Conservation (phyloP, 202 grass and related monocot species). For the Setaria viridis region DNA sequence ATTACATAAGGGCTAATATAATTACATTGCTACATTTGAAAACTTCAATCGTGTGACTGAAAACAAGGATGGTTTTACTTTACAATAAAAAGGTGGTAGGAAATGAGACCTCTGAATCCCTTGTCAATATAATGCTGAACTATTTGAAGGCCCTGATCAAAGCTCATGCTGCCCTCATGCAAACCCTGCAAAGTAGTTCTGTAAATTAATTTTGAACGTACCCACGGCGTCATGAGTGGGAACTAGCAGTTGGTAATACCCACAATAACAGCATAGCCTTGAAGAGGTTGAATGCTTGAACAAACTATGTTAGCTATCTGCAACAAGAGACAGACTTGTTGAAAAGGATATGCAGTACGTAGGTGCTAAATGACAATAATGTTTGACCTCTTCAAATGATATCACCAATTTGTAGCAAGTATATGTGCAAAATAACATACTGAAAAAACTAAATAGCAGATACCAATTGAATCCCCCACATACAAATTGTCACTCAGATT, state of each 20-base stretch:
- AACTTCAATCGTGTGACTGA: background rate
- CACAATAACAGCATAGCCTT: slow-evolving; percentile 60
- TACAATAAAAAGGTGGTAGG: background rate
- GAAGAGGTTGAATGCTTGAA: slow-evolving; percentile 93
- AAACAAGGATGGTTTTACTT: background rate
- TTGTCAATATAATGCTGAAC: slow-evolving; percentile 75
- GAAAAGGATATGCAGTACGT: slow-evolving; percentile 7
- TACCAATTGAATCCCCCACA: background rate
- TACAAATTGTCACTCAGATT: background rate
- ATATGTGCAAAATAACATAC: background rate
- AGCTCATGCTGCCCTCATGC: slow-evolving; percentile 55
- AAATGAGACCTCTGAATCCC: slow-evolving; percentile 75
- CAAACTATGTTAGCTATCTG: slow-evolving; percentile 84
- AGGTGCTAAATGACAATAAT: background rate
- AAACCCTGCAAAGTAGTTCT: slow-evolving; percentile 57
- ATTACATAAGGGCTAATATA: background rate
- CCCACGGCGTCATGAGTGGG: background rate
- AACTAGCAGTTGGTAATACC: slow-evolving; percentile 23
- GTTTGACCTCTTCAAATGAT: background rate
- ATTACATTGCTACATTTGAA: background rate
- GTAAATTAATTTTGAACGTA: background rate
- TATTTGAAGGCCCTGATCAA: slow-evolving; percentile 59
- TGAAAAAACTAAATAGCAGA: background rate
- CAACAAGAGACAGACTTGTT: slow-evolving; percentile 1
- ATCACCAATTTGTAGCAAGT: background rate